Conservation (phyloP, 345 rosid genomes). For the Populus simonii region DNA sequence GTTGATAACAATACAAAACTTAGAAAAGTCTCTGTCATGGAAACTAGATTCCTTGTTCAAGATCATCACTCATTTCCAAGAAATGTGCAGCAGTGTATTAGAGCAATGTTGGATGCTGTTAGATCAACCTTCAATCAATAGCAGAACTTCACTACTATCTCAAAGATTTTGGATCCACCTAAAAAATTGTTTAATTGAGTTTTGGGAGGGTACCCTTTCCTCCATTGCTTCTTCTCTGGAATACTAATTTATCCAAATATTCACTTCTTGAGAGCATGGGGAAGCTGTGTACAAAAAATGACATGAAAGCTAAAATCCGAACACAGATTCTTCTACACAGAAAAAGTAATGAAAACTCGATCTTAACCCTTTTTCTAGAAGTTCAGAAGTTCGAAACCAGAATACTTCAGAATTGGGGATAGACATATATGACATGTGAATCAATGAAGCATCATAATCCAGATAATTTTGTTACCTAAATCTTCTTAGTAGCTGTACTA, state of each 20-base stretch:
- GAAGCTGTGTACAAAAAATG: constrained; percentile 32
- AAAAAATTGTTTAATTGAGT: constrained; percentile 40
- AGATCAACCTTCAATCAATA: constrained; percentile 51
- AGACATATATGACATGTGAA: no score
- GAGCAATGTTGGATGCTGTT: constrained; percentile 41
- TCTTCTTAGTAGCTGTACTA: not conserved
- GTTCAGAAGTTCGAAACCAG: no score
- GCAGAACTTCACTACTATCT: constrained; percentile 45
- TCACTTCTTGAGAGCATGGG: constrained; percentile 57
- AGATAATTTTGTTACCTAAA: not conserved
- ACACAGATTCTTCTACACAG: not conserved
- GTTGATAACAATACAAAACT: constrained; percentile 39
- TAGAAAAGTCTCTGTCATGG: constrained; percentile 31
- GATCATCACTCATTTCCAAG: constrained; percentile 55
- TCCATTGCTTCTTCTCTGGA: constrained; percentile 25
- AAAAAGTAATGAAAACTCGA: not conserved
- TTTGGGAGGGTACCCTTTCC: constrained; percentile 10
- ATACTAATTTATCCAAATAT: constrained; percentile 43
- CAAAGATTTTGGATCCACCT: constrained; percentile 45
- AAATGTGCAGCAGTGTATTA: constrained; percentile 50
- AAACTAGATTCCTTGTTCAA: constrained; percentile 41
- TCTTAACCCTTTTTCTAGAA: no score
- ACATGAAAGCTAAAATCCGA: not conserved
- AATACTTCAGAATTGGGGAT: no score
- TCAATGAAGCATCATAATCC: no score